Evolutionary conservation across 176 grass and related monocot genomes (phyloP).

Genomic region (Rhynchospora pubera): DNA sequence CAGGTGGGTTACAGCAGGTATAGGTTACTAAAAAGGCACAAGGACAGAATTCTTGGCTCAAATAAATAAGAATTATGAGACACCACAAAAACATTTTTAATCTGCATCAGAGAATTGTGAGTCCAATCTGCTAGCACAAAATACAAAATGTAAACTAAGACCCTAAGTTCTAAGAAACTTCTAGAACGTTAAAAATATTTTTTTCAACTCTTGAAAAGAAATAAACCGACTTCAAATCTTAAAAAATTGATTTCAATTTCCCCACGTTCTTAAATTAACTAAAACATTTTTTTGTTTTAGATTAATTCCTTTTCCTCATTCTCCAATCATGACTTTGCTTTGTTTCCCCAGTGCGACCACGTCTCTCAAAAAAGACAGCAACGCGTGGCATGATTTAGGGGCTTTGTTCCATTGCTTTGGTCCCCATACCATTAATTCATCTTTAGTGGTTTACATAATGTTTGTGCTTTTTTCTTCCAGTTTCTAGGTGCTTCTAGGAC

Average conservation of each 20-base stretch:
- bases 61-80: neutral
- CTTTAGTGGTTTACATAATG: neutral
- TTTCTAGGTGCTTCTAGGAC: neutral
- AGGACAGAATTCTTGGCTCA: neutral
- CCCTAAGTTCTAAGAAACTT: neutral
- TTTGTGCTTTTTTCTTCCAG: neutral
- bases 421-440: neutral
- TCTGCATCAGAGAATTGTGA: neutral
- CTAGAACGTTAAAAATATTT: neutral
- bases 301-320: neutral
- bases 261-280: neutral
- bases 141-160: neutral
- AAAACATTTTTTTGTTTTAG: neutral
- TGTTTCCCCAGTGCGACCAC: neutral
- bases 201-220: no score
- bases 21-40: neutral
- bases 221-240: neutral
- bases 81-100: neutral
- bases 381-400: conserved; percentile 3
- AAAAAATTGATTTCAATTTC: neutral
- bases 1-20: neutral
- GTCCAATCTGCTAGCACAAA: neutral
- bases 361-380: neutral
- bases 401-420: conserved; percentile 10
- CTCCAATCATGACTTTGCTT: neutral